Evolutionary conservation across 345 rosid species (phyloP).

Genomic region (Pelargonium nanum): DNA sequence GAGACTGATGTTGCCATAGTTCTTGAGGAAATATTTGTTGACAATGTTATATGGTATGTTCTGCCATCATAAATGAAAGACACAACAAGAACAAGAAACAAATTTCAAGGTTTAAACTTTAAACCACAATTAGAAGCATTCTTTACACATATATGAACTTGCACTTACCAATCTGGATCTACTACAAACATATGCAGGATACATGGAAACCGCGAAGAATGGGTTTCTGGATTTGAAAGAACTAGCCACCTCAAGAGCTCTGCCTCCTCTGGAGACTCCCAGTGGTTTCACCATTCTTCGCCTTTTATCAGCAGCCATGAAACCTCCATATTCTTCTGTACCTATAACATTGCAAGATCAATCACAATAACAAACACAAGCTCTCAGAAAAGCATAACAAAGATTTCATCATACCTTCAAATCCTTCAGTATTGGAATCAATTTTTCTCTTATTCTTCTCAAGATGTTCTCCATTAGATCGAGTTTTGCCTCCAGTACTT

Average conservation of each 20-base stretch:
- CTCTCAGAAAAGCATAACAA: too few species aligned
- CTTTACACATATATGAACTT: too few species aligned
- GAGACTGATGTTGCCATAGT: too few species aligned
- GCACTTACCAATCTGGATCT: slow-evolving; percentile 4
- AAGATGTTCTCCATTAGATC: too few species aligned
- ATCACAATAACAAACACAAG: neutral
- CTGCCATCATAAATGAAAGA: neutral
- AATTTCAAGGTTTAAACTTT: neutral
- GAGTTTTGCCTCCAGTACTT: neutral
- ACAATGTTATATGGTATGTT: too few species aligned
- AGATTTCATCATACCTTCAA: neutral
- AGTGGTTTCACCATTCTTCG: neutral
- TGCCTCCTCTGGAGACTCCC: slow-evolving; percentile 1
- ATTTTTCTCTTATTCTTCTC: too few species aligned
- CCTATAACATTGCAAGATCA: neutral
- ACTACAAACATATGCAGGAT: slow-evolving; percentile 8
- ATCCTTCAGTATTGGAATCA: too few species aligned
- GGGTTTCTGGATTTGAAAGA: slow-evolving; percentile 19
- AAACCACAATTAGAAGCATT: too few species aligned
- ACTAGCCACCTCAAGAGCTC: slow-evolving; percentile 11
- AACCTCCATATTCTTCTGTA: neutral
- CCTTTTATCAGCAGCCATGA: neutral
- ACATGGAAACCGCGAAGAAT: slow-evolving; percentile 13
- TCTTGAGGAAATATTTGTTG: too few species aligned
- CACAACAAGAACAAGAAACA: too few species aligned